Base-by-base conservation (phyloP, 2,329 filamentous ascomycete genomes). In the Ascochyta fabae region DNA sequence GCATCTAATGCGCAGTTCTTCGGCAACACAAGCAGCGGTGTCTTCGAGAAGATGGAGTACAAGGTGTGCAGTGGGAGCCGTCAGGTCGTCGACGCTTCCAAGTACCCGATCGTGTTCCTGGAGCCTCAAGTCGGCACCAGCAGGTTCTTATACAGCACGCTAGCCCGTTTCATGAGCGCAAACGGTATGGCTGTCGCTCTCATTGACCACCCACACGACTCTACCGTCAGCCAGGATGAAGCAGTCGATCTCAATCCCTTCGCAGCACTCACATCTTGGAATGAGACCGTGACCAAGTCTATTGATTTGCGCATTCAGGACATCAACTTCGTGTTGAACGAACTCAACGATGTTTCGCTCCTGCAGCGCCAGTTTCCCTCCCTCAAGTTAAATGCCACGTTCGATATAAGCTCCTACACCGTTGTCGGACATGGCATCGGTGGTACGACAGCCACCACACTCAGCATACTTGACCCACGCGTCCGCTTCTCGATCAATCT, bases 131-230 rank as follows among this genome's bases (percentile, higher is more conserved):
- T 77, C 27, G 78, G 77, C 3, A 75, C 75, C 5, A 77, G 78
- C 0, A 72, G 81, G 0, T 63, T 80, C 0, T 41, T 81, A 1
- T 80, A 84, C 60, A 74, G 69, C 4, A 75, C 74, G 5, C 73
- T 79, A 53, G 79, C 80, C 1, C 75, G 75, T 2, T 76, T 79
- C 3, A 69, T 84, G 3, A 79, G 81, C 0, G 80, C 78, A 15
- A 70, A 77, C 6, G 81, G 81, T 0, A 80, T 77, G 44, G 70
- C 77, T 0, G 78, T 84, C 2, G 68, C 82, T 12, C 69, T 80
- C 0, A 68, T 84, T 23, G 83, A 84, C 52, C 82, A 84, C 46
- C 75, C 81, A 0, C 78, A 79, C 43, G 81, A 84, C 43, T 72
- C 77, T 0, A 53, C 65, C 0, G 69, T 80, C 19, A 75, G 84